A percentile compares a stretch with the other conserved stretches of the same genome.
phyloP scores from a whole-genome alignment of 108 stramenopile species.

The Licmophora abbreviata region DNA sequence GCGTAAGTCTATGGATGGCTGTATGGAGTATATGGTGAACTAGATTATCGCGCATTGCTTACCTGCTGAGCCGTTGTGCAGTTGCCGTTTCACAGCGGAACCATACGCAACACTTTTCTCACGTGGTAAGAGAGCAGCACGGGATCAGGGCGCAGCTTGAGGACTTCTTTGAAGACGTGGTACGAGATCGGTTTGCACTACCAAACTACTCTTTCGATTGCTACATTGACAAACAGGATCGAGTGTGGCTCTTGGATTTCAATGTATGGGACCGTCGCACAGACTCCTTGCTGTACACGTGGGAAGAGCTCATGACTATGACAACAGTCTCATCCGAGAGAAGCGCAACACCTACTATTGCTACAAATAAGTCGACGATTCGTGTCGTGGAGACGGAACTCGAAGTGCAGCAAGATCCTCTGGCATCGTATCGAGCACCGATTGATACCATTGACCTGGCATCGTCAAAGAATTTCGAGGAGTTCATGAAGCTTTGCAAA shows the following conservation, averaged over 20 bases:
- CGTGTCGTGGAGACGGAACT: constrained; percentile 60
- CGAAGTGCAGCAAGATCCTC: constrained; percentile 65
- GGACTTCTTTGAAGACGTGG: constrained; percentile 51
- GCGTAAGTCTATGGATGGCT: too few species aligned
- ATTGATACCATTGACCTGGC: constrained; percentile 67
- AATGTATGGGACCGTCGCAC: constrained; percentile 73
- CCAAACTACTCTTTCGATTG: constrained; percentile 65
- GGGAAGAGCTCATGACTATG: constrained; percentile 47
- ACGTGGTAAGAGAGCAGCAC: constrained; percentile 28
- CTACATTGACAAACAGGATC: constrained; percentile 74
- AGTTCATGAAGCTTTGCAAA: constrained; percentile 66
- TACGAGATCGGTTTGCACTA: constrained; percentile 35
- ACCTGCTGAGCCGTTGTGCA: background rate
- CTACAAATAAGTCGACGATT: constrained; percentile 18
- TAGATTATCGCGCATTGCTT: background rate
- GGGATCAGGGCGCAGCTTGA: constrained; percentile 14
- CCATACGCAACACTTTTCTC: constrained; percentile 62
- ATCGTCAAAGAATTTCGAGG: constrained; percentile 43
- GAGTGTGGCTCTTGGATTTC: constrained; percentile 84
- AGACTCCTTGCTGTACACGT: constrained; percentile 71
- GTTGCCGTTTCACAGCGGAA: constrained; percentile 71
- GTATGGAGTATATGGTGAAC: background rate
- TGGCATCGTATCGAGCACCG: constrained; percentile 76
- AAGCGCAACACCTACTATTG: background rate
- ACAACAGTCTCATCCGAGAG: background rate